Evolutionary conservation across 1,284 basidiomycete species (phyloP).

Genomic region (Anthracocystis walkeri): DNA sequence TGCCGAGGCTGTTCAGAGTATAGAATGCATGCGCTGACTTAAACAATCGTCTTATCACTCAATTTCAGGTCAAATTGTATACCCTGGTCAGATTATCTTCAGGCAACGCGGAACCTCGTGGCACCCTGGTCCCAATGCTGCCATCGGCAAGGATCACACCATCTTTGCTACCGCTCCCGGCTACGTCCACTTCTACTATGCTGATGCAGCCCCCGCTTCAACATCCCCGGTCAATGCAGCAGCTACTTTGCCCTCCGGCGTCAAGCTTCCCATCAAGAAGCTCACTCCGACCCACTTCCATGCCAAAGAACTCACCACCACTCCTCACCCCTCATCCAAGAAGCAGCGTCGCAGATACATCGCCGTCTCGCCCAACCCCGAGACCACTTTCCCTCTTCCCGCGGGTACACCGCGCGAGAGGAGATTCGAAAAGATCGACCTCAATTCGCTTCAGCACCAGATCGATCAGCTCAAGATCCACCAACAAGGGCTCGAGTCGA

Average conservation of each 20-base stretch:
- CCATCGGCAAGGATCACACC: slow-evolving; percentile 68
- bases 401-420: slow-evolving; percentile 50
- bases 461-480: slow-evolving; percentile 54
- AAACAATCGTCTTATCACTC: neutral
- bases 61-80: slow-evolving; percentile 54
- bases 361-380: slow-evolving; percentile 58
- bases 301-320: slow-evolving; percentile 39
- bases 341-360: slow-evolving; percentile 62
- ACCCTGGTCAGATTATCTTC: slow-evolving; percentile 65
- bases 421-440: slow-evolving; percentile 63
- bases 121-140: slow-evolving; percentile 66
- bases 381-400: slow-evolving; percentile 48
- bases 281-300: slow-evolving; percentile 30
- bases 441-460: slow-evolving; percentile 54
- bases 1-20: slow-evolving; percentile 1
- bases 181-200: slow-evolving; percentile 67
- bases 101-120: slow-evolving; percentile 68
- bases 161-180: slow-evolving; percentile 66
- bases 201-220: slow-evolving; percentile 16
- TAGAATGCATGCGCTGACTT: neutral
- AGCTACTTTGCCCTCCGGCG: slow-evolving; percentile 23
- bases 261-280: slow-evolving; percentile 49
- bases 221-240: slow-evolving; percentile 9
- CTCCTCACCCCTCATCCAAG: slow-evolving; percentile 60
- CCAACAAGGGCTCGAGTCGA: slow-evolving; percentile 26